phyloP scores from a whole-genome alignment of 306 rosid species.

The Vigna nakashimae region DNA sequence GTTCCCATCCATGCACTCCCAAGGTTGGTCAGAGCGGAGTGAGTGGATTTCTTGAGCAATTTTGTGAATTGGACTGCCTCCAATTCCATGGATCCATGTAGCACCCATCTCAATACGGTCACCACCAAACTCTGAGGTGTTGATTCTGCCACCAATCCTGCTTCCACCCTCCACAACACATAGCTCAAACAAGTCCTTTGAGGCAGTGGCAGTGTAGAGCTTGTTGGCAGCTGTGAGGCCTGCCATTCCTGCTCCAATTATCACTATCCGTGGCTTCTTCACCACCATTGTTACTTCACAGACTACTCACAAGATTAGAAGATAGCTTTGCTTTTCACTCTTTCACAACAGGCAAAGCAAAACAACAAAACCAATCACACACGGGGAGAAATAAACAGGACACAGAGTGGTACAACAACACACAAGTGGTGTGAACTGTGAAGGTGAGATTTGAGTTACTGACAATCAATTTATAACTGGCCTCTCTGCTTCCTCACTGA shows the following conservation, averaged over 20 bases:
- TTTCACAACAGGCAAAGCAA: constrained; percentile 15
- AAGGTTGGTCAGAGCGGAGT: constrained; percentile 78
- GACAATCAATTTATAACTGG: constrained; percentile 70
- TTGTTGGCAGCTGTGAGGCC: constrained; percentile 93
- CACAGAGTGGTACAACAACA: constrained; percentile 23
- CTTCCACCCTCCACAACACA: constrained; percentile 85
- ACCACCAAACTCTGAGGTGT: constrained; percentile 90
- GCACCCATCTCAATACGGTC: constrained; percentile 97
- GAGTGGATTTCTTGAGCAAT: constrained; percentile 77
- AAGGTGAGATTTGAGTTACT: constrained; percentile 65
- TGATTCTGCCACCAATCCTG: constrained; percentile 93
- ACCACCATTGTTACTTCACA: constrained; percentile 63
- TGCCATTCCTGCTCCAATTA: constrained; percentile 98
- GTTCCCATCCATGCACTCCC: constrained; percentile 95
- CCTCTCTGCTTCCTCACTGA: constrained; percentile 41
- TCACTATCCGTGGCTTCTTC: constrained; percentile 81
- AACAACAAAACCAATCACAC: constrained; percentile 14
- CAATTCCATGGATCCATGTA: constrained; percentile 99
- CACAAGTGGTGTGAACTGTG: constrained; percentile 47
- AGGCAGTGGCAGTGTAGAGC: constrained; percentile 66
- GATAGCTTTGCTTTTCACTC: constrained; percentile 10
- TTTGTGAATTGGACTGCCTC: constrained; percentile 81
- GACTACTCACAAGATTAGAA: neutral
- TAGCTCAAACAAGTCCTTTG: constrained; percentile 72
- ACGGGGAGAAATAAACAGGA: constrained; percentile 18